phyloP scores from a whole-genome alignment of 768 basidiomycete species.

The Pleurotus platypus region DNA sequence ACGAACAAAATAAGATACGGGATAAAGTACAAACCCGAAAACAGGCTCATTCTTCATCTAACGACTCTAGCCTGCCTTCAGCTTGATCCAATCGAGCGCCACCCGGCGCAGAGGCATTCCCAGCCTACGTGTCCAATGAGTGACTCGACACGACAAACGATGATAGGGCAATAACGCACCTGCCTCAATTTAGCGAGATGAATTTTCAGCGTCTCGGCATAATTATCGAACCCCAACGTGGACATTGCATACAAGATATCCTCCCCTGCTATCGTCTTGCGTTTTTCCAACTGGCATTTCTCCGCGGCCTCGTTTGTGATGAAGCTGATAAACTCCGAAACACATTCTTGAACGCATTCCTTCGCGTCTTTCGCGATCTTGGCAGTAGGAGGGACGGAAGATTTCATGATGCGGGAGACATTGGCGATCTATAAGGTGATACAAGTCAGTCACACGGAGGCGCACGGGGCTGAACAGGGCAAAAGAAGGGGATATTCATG shows the following conservation, averaged over 20 bases:
- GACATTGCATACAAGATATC: conserved; percentile 94
- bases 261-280: conserved; percentile 97
- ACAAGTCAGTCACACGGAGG: too few species aligned
- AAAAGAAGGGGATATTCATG: conserved; percentile 2
- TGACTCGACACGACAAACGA: neutral
- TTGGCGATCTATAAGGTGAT: conserved; percentile 78
- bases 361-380: conserved; percentile 99
- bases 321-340: conserved; percentile 97
- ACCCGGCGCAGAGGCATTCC: neutral
- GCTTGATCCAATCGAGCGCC: neutral
- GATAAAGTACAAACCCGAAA: neutral
- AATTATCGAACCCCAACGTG: conserved; percentile 90
- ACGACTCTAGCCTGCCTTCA: neutral
- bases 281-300: conserved; percentile 90
- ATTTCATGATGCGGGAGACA: conserved; percentile 97
- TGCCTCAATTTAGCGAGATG: conserved; percentile 88
- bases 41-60: conserved; percentile 1
- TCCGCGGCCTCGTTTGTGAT: conserved; percentile 97
- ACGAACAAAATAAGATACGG: neutral
- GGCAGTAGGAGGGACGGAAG: conserved; percentile 81
- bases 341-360: conserved; percentile 97
- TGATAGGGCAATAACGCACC: conserved; percentile 15
- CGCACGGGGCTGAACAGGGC: neutral
- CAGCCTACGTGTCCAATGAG: neutral
- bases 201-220: conserved; percentile 88